Evolutionary conservation across 2,329 filamentous ascomycete genomes (phyloP).

Genomic region (Microdochium trichocladiopsis): DNA sequence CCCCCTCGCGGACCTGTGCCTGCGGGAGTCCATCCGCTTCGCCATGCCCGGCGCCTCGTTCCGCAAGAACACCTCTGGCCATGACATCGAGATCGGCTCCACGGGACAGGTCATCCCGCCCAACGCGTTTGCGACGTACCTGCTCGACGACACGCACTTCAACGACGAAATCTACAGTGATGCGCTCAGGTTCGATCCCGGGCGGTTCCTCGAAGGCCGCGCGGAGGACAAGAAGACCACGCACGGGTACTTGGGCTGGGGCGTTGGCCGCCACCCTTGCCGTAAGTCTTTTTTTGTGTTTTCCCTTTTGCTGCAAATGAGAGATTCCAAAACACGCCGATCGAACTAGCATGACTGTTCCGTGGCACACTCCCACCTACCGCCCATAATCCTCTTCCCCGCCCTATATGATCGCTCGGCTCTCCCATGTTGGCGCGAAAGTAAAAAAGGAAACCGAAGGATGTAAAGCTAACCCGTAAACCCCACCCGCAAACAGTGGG

Average conservation of each 20-base stretch:
- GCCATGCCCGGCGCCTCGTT: conserved; percentile 39
- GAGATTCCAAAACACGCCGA: too few species aligned
- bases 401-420: background rate
- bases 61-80: conserved; percentile 40
- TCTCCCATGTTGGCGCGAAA: too few species aligned
- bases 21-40: conserved; percentile 47
- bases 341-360: too few species aligned
- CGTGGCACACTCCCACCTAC: background rate
- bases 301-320: background rate
- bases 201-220: conserved; percentile 31
- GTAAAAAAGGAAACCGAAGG: too few species aligned
- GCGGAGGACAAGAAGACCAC: conserved; percentile 29
- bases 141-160: conserved; percentile 39
- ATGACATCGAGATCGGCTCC: conserved; percentile 35
- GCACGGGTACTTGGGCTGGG: conserved; percentile 16
- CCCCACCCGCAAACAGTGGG: conserved; percentile 17
- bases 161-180: conserved; percentile 28
- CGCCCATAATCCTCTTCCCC: background rate
- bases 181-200: conserved; percentile 35
- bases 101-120: conserved; percentile 39
- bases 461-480: too few species aligned
- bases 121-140: conserved; percentile 37
- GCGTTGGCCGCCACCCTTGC: conserved; percentile 27
- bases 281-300: conserved; percentile 10
- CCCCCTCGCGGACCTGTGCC: conserved; percentile 40